These are phyloP conservation scores for Tephrocybe rancida DNA, from an alignment of 768 basidiomycete genomes.

Conservation along the genomic window DNA sequence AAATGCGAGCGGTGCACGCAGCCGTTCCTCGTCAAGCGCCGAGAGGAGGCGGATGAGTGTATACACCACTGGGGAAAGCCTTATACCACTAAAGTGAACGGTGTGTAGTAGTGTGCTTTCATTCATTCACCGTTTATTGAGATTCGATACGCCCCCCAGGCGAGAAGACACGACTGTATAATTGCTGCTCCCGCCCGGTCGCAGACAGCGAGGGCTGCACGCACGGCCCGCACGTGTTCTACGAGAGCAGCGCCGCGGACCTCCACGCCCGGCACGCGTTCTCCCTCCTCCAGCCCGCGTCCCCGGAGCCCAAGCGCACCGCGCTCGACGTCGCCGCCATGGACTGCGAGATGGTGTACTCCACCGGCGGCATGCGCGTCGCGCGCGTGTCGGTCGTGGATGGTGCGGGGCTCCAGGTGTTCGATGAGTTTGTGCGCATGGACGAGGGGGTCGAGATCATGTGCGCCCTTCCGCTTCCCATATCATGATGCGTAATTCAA, in stretches of 20 bases:
- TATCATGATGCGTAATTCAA: not conserved
- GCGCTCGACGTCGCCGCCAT: constrained; percentile 81
- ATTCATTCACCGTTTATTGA: too few relatives aligned
- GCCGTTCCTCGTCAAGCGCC: constrained; percentile 67
- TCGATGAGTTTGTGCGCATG: constrained; percentile 84
- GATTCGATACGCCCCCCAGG: constrained; percentile 47
- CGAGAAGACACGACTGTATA: constrained; percentile 67
- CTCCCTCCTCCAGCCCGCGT: constrained; percentile 41
- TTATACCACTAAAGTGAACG: constrained; percentile 62
- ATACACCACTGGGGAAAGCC: constrained; percentile 83
- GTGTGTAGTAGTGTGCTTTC: constrained; percentile 35
- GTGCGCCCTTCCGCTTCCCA: constrained; percentile 57
- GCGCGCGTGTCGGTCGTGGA: constrained; percentile 92
- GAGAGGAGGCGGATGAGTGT: constrained; percentile 64
- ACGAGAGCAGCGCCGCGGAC: constrained; percentile 64
- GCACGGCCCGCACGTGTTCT: constrained; percentile 88
- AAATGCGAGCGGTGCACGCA: constrained; percentile 83
- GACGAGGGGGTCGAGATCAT: constrained; percentile 79
- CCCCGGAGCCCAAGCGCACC: constrained; percentile 16
- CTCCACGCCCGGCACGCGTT: constrained; percentile 81
- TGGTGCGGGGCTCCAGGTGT: constrained; percentile 67
- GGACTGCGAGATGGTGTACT: constrained; percentile 98
- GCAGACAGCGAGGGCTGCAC: constrained; percentile 69
- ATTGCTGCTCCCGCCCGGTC: constrained; percentile 75
- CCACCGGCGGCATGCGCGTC: constrained; percentile 89